A percentile compares a stretch with the other conserved stretches of the same genome.
phyloP scores from a whole-genome alignment of 352 stramenopile species.

The Phytophthora vignae region DNA sequence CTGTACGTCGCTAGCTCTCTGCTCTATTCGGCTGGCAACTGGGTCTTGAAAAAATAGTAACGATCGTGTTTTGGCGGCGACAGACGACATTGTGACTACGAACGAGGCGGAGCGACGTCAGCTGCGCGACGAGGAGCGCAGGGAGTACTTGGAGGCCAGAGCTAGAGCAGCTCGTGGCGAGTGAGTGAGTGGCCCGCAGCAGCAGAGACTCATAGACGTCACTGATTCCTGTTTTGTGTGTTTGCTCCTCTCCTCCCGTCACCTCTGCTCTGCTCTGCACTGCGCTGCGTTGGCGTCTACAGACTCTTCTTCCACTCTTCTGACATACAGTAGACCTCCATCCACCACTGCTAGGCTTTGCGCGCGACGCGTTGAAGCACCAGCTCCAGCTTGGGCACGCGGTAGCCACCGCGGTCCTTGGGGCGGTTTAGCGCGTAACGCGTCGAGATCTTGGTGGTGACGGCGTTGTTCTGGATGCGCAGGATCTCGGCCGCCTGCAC shows the following conservation, averaged over 20 bases:
- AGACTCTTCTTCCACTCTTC: constrained; percentile 5
- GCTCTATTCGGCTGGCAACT: neutral
- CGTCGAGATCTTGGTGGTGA: constrained; percentile 73
- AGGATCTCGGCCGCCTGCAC: constrained; percentile 78
- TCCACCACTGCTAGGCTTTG: constrained; percentile 31
- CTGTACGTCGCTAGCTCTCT: constrained; percentile 51
- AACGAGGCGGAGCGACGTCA: constrained; percentile 81
- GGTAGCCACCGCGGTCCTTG: constrained; percentile 58
- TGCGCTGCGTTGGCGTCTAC: no score
- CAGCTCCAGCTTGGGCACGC: constrained; percentile 79
- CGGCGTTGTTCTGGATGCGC: constrained; percentile 65
- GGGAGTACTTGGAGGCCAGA: constrained; percentile 49
- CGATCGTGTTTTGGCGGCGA: constrained; percentile 14
- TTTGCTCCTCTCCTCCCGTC: constrained; percentile 10
- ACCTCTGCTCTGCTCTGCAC: neutral
- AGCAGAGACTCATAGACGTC: constrained; percentile 32
- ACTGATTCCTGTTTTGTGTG: constrained; percentile 27
- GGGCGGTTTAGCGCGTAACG: constrained; percentile 68
- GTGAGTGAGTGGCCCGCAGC: constrained; percentile 7
- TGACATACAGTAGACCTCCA: constrained; percentile 4
- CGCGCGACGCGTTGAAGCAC: constrained; percentile 56
- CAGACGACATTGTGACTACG: constrained; percentile 86
- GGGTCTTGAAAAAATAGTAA: neutral
- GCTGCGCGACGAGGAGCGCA: constrained; percentile 62
- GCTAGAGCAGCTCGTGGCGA: constrained; percentile 25